Base-by-base conservation (phyloP, 164 flowering plant genomes). In the Tetrastigma voinierianum region DNA sequence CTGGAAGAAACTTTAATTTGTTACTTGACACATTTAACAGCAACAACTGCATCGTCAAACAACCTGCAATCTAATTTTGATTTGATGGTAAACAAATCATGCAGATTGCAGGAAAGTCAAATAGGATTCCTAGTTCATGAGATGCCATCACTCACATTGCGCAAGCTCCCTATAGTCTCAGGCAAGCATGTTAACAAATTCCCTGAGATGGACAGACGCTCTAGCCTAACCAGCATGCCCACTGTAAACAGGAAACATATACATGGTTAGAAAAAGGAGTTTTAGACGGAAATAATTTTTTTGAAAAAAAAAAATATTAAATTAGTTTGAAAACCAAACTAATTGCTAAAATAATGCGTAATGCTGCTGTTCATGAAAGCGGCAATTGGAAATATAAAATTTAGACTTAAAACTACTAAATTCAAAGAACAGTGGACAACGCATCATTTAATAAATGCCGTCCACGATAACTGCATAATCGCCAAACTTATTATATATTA, bases 91-190 rank as follows among this genome's bases (percentile, higher is more conserved):
- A n/a, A n/a, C 2, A 43, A 59, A 59, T 2, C 17, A 25, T 11
- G 58, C 24, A 45, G 51, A 10, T 7, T 48, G 18, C n/a, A 24
- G 40, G 46, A 58, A 46, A 63, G 18, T 48, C 40, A 19, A 23
- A 51, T 44, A 51, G 17, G 14, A 10, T 58, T 21, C 21, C 49
- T 7, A 2, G 17, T 24, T 51, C 40, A 51, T 12, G 12, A 43
- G 16, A 69, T 53, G 24, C 2, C 65, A 45, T 51, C 53, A 82
- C 95, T 89, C 78, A 91, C 98, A 86, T 87, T 89, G 65, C 96
- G 96, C 86, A 95, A 82, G 81, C 97, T 91, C 67, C 98, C 98
- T 59, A 91, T 80, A 9, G 98, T 95, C 67, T 89, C 96, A 59
- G 98, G 98, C 85, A 95, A 82, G 79, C 70, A 65, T 10, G 76